Evolutionary conservation across 2,329 filamentous ascomycete genomes (phyloP).

Genomic region (Tolypocladium amazonense): DNA sequence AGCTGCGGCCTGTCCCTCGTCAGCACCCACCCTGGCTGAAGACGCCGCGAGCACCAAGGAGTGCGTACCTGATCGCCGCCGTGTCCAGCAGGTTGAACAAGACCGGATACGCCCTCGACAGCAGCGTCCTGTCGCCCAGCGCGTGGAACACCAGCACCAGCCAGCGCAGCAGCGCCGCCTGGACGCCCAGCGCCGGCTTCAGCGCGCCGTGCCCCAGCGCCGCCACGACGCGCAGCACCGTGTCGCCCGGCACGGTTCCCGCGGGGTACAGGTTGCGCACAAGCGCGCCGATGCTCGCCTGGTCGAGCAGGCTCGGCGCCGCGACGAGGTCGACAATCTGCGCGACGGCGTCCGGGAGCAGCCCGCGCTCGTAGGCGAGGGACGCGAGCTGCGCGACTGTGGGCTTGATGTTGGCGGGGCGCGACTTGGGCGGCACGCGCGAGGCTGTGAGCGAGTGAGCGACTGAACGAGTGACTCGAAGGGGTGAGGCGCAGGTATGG

Average conservation of each 20-base stretch:
- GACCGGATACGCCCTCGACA: constrained; percentile 63
- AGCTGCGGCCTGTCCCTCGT: constrained; percentile 37
- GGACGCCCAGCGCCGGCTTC: constrained; percentile 62
- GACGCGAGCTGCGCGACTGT: constrained; percentile 53
- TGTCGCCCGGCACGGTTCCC: constrained; percentile 46
- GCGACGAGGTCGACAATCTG: constrained; percentile 58
- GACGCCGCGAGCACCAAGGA: no score
- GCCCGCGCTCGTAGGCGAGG: constrained; percentile 56
- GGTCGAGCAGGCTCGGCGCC: constrained; percentile 59
- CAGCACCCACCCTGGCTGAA: not conserved
- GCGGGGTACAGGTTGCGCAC: constrained; percentile 68
- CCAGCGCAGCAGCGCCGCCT: constrained; percentile 67
- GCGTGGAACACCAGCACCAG: constrained; percentile 65
- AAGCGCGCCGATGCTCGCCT: constrained; percentile 58
- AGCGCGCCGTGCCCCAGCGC: constrained; percentile 67
- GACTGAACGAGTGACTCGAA: not conserved
- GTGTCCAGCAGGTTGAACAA: constrained; percentile 77
- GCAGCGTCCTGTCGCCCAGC: constrained; percentile 48
- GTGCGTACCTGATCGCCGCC: constrained; percentile 53
- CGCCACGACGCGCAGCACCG: constrained; percentile 57
- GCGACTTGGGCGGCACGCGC: constrained; percentile 53
- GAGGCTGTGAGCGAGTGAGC: constrained; percentile 31
- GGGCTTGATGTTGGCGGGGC: constrained; percentile 50
- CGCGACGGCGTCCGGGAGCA: constrained; percentile 48
- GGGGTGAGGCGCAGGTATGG: no score